A percentile compares a stretch with the other conserved stretches of the same genome.
Evolutionary conservation across 192 early-diverging fungal genomes (phyloP).

Genomic region (Backusella macrospora): DNA sequence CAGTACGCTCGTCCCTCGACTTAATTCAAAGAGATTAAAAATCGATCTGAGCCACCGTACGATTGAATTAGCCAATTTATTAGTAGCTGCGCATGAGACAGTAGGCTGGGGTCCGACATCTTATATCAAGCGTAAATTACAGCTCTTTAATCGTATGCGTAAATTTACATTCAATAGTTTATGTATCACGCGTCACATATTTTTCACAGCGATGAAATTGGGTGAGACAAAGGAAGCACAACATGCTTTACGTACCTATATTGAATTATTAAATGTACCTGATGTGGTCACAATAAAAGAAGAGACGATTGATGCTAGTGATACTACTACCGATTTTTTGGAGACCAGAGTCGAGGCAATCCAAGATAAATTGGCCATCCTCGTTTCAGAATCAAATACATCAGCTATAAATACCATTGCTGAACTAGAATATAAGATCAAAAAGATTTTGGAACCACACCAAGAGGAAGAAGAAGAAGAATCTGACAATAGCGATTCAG

Average conservation of each 20-base stretch:
- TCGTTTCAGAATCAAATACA: not conserved
- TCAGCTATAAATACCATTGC: not conserved
- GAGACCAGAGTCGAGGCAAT: not conserved
- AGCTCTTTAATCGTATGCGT: not conserved
- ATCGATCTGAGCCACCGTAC: slow-evolving; percentile 1
- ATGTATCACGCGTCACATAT: slow-evolving; percentile 62
- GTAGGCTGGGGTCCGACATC: slow-evolving; percentile 7
- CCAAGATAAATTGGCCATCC: not conserved
- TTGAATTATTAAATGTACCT: slow-evolving; percentile 49
- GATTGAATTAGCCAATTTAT: not conserved
- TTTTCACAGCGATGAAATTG: slow-evolving; percentile 50
- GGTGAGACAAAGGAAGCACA: slow-evolving; percentile 75
- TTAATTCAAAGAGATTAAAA: not conserved
- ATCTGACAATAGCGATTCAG: not conserved
- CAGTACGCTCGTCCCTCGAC: not conserved
- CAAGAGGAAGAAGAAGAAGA: not conserved
- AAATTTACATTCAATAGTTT: slow-evolving; percentile 73
- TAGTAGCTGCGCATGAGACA: slow-evolving; percentile 17
- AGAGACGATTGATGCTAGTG: not conserved
- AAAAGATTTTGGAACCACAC: not conserved
- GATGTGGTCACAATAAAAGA: not conserved
- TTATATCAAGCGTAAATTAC: not conserved
- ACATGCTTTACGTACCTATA: slow-evolving; percentile 63
- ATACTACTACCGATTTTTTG: not conserved
- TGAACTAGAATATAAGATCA: slow-evolving; percentile 5